phyloP scores from a whole-genome alignment of 164 flowering plant genomes.

The Aristolochia fimbriata region DNA sequence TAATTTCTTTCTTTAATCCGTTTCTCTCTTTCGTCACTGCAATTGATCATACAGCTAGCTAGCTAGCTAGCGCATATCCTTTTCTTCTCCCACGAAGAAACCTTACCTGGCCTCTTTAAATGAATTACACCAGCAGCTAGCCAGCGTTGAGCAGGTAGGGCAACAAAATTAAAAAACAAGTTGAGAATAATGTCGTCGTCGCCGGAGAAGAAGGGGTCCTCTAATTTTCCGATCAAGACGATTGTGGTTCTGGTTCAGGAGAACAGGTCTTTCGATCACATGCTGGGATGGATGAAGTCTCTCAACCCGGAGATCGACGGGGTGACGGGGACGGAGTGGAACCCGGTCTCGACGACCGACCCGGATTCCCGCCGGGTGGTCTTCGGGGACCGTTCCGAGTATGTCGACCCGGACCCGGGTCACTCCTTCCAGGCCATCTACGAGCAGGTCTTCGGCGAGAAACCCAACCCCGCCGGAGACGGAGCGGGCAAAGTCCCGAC shows the following conservation, averaged over 20 bases:
- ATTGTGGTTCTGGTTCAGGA: constrained; percentile 72
- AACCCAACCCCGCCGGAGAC: constrained; percentile 11
- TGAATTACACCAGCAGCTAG: too few species aligned
- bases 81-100: background rate
- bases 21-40: too few species aligned
- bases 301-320: constrained; percentile 74
- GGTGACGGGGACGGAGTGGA: constrained; percentile 55
- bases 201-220: too few species aligned
- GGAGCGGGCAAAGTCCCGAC: constrained; percentile 12
- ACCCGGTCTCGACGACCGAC: constrained; percentile 44
- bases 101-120: too few species aligned
- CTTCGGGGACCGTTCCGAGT: constrained; percentile 33
- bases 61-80: too few species aligned
- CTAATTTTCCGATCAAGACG: constrained; percentile 59
- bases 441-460: constrained; percentile 43
- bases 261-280: constrained; percentile 91
- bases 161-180: too few species aligned
- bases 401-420: constrained; percentile 61
- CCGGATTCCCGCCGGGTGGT: constrained; percentile 25
- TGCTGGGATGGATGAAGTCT: constrained; percentile 84
- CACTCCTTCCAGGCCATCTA: constrained; percentile 62
- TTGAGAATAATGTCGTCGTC: background rate
- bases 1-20: too few species aligned
- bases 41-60: too few species aligned
- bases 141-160: too few species aligned